Conservation (phyloP, 2,329 filamentous ascomycete genomes). For the Fusarium sp. region DNA sequence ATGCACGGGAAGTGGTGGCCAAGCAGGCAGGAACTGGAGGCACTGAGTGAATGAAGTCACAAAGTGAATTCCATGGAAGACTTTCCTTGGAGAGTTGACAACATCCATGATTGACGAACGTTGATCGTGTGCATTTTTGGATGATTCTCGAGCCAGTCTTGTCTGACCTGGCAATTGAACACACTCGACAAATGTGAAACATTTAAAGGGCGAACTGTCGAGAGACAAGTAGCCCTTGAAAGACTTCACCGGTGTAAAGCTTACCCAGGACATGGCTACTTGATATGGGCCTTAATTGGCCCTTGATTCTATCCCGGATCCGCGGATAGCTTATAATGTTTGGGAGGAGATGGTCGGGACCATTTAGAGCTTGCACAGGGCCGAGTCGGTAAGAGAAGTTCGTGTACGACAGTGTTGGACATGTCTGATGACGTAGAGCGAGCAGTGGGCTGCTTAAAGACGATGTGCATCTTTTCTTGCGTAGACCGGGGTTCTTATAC, state of each 20-base stretch:
- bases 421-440: slow-evolving; percentile 40
- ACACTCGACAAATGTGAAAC: slow-evolving; percentile 21
- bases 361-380: not conserved
- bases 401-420: slow-evolving; percentile 36
- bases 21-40: slow-evolving; percentile 39
- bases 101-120: slow-evolving; percentile 7
- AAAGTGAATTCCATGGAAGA: slow-evolving; percentile 1
- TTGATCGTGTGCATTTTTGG: not conserved
- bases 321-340: slow-evolving; percentile 8
- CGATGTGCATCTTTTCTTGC: slow-evolving; percentile 32
- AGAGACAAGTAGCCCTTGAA: slow-evolving; percentile 8
- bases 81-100: slow-evolving; percentile 10
- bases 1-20: slow-evolving; percentile 85
- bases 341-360: slow-evolving; percentile 3
- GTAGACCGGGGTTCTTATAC: slow-evolving; percentile 45
- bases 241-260: not conserved
- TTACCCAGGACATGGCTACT: not conserved
- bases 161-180: slow-evolving; percentile 7
- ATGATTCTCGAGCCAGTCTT: not conserved
- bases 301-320: not conserved
- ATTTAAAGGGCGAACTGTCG: slow-evolving; percentile 4
- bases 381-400: slow-evolving; percentile 3
- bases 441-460: slow-evolving; percentile 43
- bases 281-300: slow-evolving; percentile 5
- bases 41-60: slow-evolving; percentile 37